A percentile compares a stretch with the other conserved stretches of the same genome.
Evolutionary conservation across 305 asterid species (phyloP).

Genomic region (Fraxinus floribunda): DNA sequence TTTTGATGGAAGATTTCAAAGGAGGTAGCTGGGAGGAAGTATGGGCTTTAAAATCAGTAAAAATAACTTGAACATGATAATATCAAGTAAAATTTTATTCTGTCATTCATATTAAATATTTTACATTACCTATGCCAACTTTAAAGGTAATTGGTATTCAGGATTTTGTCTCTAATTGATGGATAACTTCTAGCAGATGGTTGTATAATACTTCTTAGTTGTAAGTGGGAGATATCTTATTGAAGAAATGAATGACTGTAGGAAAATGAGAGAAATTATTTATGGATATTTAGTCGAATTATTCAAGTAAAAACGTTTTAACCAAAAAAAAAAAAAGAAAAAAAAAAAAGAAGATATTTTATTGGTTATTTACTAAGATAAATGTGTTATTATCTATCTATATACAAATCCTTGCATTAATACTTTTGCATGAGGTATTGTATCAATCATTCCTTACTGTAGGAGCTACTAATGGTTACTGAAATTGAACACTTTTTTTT

Average conservation of each 20-base stretch:
- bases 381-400: background rate
- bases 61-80: background rate
- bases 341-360: background rate
- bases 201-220: background rate
- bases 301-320: background rate
- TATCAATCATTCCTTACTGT: conserved; percentile 2
- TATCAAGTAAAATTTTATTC: background rate
- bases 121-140: background rate
- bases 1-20: background rate
- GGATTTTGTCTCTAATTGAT: background rate
- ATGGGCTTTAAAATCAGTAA: background rate
- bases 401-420: background rate
- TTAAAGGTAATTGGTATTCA: background rate
- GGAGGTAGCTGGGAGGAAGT: background rate
- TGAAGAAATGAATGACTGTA: background rate
- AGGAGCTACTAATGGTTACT: background rate
- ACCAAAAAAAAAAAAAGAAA: background rate
- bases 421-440: background rate
- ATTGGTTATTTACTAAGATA: background rate
- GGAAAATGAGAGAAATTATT: background rate
- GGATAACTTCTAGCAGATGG: background rate
- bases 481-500: background rate
- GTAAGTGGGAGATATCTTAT: background rate
- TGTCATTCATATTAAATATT: background rate
- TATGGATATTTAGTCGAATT: background rate